Evolutionary conservation across 768 basidiomycete genomes (phyloP).

Genomic region (Boletus rex-veris): DNA sequence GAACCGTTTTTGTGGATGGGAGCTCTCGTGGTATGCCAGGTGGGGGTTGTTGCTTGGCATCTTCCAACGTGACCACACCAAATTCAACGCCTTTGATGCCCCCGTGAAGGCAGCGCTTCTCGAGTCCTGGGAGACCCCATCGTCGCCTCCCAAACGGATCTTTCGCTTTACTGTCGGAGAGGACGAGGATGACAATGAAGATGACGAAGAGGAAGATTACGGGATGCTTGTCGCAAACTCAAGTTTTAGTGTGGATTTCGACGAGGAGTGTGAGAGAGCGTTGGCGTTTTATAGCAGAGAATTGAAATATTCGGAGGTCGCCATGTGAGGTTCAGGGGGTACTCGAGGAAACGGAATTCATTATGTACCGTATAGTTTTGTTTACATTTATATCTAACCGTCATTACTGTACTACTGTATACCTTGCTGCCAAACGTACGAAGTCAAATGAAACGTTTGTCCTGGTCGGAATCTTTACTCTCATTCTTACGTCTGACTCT

Average conservation of each 20-base stretch:
- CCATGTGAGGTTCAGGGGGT: neutral
- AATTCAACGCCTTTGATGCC: neutral
- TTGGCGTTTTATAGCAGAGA: slow-evolving; percentile 24
- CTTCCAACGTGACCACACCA: slow-evolving; percentile 30
- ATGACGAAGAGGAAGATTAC: slow-evolving; percentile 30
- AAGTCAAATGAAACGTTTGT: neutral
- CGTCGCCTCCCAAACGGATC: slow-evolving; percentile 5
- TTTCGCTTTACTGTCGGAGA: slow-evolving; percentile 24
- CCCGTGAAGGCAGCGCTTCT: neutral
- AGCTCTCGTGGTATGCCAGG: slow-evolving; percentile 49
- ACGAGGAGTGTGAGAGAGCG: slow-evolving; percentile 27
- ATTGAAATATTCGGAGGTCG: neutral
- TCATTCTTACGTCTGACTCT: too few relatives aligned
- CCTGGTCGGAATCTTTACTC: neutral
- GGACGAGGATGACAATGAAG: slow-evolving; percentile 16
- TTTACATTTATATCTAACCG: slow-evolving; percentile 19
- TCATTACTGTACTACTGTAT: slow-evolving; percentile 4
- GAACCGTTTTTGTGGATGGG: slow-evolving; percentile 33
- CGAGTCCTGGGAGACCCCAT: neutral
- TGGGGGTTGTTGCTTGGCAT: slow-evolving; percentile 52
- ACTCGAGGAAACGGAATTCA: neutral
- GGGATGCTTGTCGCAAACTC: slow-evolving; percentile 19
- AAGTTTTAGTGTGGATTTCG: slow-evolving; percentile 16
- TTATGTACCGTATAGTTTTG: slow-evolving; percentile 18
- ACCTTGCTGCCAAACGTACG: slow-evolving; percentile 2